Base-by-base conservation (phyloP, 2,329 filamentous ascomycete genomes). In the Lasiodiplodia hormozganensis region DNA sequence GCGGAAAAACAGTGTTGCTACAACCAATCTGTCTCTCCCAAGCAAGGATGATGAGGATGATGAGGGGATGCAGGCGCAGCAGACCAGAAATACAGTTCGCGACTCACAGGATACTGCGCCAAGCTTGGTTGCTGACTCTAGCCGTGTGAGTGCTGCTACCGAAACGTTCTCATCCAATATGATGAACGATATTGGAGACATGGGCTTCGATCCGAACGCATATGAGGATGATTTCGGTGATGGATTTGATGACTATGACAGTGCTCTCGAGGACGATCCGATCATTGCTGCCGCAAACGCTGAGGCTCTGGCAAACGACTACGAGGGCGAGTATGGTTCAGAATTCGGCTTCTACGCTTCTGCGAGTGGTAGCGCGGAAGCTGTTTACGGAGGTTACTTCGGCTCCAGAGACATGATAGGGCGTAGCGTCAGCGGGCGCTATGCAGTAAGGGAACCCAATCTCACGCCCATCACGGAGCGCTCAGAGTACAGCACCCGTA, bases 211-310 rank as follows among this genome's bases (percentile, higher is more conserved):
- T 72, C 88, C 90, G 69, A 87, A 90, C 71, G 87, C 88, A 16
- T 67, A 67, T 10, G 65, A 49, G 18, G 57, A 62, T 69, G 78
- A 77, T 49, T 80, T 81, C 49, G 76, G 75, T 51, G 78, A 77
- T 72, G 77, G 81, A 58, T 83, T 83, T 65, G 88, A 90, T 54
- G 85, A 92, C 62, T 81, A 80, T 57, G 80, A 81, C 43, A 78
- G 76, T 54, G 78, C 76, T 2, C 72, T 82, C 18, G 80, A 82
- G 69, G 94, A 98, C 72, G 94, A 97, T 73, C 89, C 90, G 38
- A 96, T 98, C 73, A 96, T 99, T 70, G 95, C 94, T 0, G 96
- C 94, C 69, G 96, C 96, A 5, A 99, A 99, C 73, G 94, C 95
- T 0, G 94, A 96, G 77, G 96, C 92, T 1, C 85, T 99, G 8